Evolutionary conservation across 768 basidiomycete species (phyloP).

Genomic region (Lyophyllum decastes): DNA sequence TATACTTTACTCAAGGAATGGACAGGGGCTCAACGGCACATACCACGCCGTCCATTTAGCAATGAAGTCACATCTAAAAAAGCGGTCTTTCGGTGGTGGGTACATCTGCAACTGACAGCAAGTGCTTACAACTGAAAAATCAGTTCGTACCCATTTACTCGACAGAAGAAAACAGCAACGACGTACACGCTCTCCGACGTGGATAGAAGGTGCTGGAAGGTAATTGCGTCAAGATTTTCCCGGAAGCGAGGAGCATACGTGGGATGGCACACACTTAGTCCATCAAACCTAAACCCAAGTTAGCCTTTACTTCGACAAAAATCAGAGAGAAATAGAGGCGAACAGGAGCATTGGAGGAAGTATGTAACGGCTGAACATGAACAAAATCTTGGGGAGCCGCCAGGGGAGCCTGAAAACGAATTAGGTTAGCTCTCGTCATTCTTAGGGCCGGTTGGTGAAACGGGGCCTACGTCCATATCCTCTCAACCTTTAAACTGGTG

Average conservation of each 20-base stretch:
- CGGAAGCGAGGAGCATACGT: not conserved
- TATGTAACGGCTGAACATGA: conserved; percentile 29
- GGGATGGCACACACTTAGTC: conserved; percentile 14
- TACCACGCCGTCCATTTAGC: conserved; percentile 22
- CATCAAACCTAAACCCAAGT: conserved; percentile 18
- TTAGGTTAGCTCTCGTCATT: not conserved
- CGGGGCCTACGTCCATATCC: conserved; percentile 25
- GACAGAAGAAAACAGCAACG: not conserved
- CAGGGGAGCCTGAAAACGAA: conserved; percentile 21
- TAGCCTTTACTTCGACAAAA: not conserved
- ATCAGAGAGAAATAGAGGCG: conserved; percentile 3
- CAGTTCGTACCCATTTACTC: not conserved
- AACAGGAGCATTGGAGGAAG: conserved; percentile 29
- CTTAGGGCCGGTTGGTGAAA: not conserved
- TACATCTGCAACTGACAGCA: not conserved
- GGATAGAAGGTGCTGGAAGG: conserved; percentile 2
- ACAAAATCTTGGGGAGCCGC: conserved; percentile 27
- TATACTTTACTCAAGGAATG: not conserved
- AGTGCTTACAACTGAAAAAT: conserved; percentile 11
- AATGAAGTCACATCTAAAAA: conserved; percentile 19
- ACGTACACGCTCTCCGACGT: conserved; percentile 4
- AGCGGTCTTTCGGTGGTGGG: not conserved
- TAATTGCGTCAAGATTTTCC: not conserved
- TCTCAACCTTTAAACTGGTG: conserved; percentile 12
- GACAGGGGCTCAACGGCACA: not conserved